Base-by-base conservation (phyloP, 2,329 filamentous ascomycete genomes). In the Colletotrichum sp. region DNA sequence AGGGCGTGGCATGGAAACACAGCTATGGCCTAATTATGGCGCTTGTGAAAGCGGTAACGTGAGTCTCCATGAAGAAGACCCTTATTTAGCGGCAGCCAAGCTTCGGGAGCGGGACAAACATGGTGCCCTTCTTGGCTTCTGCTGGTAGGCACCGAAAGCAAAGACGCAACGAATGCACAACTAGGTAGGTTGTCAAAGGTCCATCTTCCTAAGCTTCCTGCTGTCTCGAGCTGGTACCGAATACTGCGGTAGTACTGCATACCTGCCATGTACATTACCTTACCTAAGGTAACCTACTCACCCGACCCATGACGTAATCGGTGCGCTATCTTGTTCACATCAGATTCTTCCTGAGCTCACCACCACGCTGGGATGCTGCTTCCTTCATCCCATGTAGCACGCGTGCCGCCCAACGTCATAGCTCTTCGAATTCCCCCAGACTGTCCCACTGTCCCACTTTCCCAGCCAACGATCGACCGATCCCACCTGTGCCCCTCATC, bases 331-430 rank as follows among this genome's bases (percentile, higher is more conserved):
- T n/a, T 49, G 44, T 49, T 49, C 39, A 49, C n/a, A 21, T 21
- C 44, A 49, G n/a, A 21, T 49, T 13, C n/a, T 49, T 6, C 18
- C 55, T 32, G 18, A n/a, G 26, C 30, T 63, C n/a, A 21, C 28
- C 59, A 8, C 26, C 21, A 32, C 60, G 59, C 26, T 28, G 55
- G 36, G n/a, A 26, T 63, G 13, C 32, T 32, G 28, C 21, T 64
- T 21, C 30, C 30, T 39, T 15, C 59, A 28, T 62, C 59, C 15
- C 21, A 60, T 16, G 10, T 49, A 34, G 21, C 44, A 24, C 63
- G 26, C 30, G 21, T 62, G 18, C 28, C 21, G n/a, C 62, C 21
- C n/a, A 66, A 75, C 72, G 72, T 75, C 72, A 75, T 75, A 71
- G 68, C 69, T 63, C 21, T 52, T 13, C 18, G n/a, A 28, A 36